A percentile compares a stretch with the other conserved stretches of the same genome.
phyloP scores from a whole-genome alignment of 768 basidiomycete species.

The Trametopsis cervina region DNA sequence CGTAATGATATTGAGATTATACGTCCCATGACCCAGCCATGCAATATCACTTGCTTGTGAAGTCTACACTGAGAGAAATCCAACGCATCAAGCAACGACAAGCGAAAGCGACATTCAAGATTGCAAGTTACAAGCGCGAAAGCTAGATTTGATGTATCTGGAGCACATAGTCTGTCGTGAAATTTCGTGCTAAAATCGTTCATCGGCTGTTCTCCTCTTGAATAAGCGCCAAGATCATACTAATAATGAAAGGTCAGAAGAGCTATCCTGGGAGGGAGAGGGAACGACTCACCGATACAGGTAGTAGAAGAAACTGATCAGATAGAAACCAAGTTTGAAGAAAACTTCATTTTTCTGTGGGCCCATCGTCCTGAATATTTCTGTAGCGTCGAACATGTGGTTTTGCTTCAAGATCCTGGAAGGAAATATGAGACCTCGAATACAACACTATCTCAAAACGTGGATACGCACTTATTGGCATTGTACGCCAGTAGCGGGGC shows the following conservation, averaged over 20 bases:
- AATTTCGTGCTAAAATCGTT: neutral
- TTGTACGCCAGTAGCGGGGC: conserved; percentile 84
- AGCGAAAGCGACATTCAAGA: no score
- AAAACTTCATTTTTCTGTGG: conserved; percentile 96
- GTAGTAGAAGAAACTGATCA: conserved; percentile 88
- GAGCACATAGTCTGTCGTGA: neutral
- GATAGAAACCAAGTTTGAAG: conserved; percentile 90
- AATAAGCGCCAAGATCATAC: conserved; percentile 49
- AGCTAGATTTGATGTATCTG: neutral
- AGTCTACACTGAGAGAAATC: no score
- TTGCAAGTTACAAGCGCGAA: neutral
- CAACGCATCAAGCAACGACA: no score
- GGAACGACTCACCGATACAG: conserved; percentile 64
- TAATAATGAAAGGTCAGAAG: conserved; percentile 14
- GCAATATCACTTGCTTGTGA: no score
- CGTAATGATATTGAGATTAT: no score
- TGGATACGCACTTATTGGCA: conserved; percentile 77
- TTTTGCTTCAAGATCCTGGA: conserved; percentile 81
- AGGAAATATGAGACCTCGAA: neutral
- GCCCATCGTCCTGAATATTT: conserved; percentile 93
- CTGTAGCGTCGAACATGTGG: conserved; percentile 99
- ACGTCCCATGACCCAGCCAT: no score
- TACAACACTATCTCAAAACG: neutral
- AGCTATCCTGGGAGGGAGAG: neutral
- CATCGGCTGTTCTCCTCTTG: conserved; percentile 24